Base-by-base conservation (phyloP, 2,329 filamentous ascomycete species). In the Chaetomium sp. region DNA sequence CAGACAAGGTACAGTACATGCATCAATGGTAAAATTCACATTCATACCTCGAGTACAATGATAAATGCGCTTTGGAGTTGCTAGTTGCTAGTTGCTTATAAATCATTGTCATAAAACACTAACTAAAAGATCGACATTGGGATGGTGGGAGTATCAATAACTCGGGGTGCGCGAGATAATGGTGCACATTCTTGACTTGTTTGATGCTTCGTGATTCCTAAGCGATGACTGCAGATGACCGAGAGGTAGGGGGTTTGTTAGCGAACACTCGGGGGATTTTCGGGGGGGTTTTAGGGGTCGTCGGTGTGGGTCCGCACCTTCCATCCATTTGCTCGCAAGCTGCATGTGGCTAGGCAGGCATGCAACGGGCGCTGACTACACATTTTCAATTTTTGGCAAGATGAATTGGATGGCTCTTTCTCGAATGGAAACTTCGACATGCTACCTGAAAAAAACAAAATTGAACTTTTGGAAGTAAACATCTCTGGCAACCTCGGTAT, bases 351-450 rank as follows among this genome's bases (percentile, higher is more conserved):
- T n/a, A 35, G 3, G 51, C 29, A 56, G 49, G 42, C 23, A 57
- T 62, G 53, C 42, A 51, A 62, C 51, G n/a, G n/a, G n/a, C n/a
- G 60, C 60, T 62, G 60, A 62, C 53, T 56, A 57, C 35, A 12
- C 42, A 1, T 27, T 19, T 62, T 47, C 33, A 35, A 35, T 35
- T 35, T 31, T 23, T 31, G 45, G 51, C n/a, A 57, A 29, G 31
- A 5, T 33, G 49, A 33, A 45, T 27, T 29, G 31, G 23, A 27
- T 29, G 42, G 42, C 13, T 56, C 54, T 19, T 56, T 42, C 54
- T 42, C 19, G 54, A 56, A 29, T 29, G 27, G 27, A 56, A 42
- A 21, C 4, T 47, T 47, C 13, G 13, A 19, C 19, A 21, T 47
- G n/a, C 4, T 19, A 8, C n/a, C 19, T 29, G 27, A 29, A 29